These are phyloP conservation scores for Wilcoxina mikolae DNA, from an alignment of 495 filamentous ascomycete species.

Conservation along the genomic window DNA sequence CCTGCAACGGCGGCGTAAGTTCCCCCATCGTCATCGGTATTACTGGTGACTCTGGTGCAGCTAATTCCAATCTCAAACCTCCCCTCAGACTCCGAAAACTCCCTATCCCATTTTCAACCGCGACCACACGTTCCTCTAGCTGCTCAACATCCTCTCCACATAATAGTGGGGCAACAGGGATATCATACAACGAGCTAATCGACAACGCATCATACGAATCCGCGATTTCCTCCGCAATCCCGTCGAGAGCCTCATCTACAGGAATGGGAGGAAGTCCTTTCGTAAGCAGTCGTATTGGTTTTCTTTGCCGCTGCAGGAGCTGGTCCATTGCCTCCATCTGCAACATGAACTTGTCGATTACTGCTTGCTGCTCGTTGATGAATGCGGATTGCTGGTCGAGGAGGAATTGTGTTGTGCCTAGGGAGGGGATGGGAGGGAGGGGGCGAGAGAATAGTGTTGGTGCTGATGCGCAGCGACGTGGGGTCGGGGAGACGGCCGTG, in stretches of 20 bases:
- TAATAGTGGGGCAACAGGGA: background rate
- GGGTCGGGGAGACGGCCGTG: no score
- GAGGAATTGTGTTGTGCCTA: no score
- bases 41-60: background rate
- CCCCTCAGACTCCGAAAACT: no score
- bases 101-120: no score
- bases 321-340: background rate
- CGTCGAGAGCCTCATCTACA: background rate
- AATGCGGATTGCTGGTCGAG: background rate
- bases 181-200: background rate
- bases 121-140: no score
- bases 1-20: constrained; percentile 1
- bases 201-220: background rate
- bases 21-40: constrained; percentile 13
- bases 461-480: no score
- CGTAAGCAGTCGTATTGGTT: background rate
- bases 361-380: background rate
- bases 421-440: no score
- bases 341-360: background rate
- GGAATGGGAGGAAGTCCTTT: background rate
- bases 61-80: no score
- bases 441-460: no score
- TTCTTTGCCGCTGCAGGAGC: background rate
- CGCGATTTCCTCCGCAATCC: constrained; percentile 2
- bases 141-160: no score